phyloP scores from a whole-genome alignment of 352 stramenopile species.

The Phytophthora fragariae region DNA sequence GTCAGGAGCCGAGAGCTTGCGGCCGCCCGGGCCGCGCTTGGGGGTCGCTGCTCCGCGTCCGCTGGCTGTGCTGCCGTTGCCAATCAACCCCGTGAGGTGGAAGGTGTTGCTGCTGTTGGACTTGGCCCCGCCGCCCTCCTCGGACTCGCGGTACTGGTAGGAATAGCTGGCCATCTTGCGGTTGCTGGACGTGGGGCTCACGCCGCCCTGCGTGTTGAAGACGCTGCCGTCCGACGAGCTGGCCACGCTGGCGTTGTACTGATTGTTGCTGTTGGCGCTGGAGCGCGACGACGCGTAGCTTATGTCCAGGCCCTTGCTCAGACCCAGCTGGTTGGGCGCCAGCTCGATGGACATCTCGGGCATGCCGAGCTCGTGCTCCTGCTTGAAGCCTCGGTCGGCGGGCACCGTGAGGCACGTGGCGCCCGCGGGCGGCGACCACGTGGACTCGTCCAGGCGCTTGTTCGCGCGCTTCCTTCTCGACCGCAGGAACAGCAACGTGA shows the following conservation, averaged over 20 bases:
- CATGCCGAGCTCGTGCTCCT: slow-evolving; percentile 42
- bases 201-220: slow-evolving; percentile 50
- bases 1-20: slow-evolving; percentile 42
- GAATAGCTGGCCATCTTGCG: slow-evolving; percentile 43
- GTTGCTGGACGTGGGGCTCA: slow-evolving; percentile 43
- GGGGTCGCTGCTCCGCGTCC: slow-evolving; percentile 20
- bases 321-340: slow-evolving; percentile 35
- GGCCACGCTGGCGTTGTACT: slow-evolving; percentile 28
- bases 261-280: slow-evolving; percentile 28
- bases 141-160: slow-evolving; percentile 48
- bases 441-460: slow-evolving; percentile 17
- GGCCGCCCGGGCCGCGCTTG: slow-evolving; percentile 23
- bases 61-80: slow-evolving; percentile 26
- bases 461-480: slow-evolving; percentile 18
- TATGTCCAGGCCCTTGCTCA: slow-evolving; percentile 39
- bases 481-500: slow-evolving; percentile 32
- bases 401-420: slow-evolving; percentile 30
- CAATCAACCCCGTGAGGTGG: slow-evolving; percentile 39
- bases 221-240: slow-evolving; percentile 43
- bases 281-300: slow-evolving; percentile 46
- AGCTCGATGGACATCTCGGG: slow-evolving; percentile 58
- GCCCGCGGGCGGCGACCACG: slow-evolving; percentile 12
- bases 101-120: slow-evolving; percentile 30
- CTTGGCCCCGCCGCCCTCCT: slow-evolving; percentile 15
- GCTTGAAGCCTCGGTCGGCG: slow-evolving; percentile 37